Evolutionary conservation across 1,139 yeast species (phyloP).

Genomic region (Sugiyamaella japonica): DNA sequence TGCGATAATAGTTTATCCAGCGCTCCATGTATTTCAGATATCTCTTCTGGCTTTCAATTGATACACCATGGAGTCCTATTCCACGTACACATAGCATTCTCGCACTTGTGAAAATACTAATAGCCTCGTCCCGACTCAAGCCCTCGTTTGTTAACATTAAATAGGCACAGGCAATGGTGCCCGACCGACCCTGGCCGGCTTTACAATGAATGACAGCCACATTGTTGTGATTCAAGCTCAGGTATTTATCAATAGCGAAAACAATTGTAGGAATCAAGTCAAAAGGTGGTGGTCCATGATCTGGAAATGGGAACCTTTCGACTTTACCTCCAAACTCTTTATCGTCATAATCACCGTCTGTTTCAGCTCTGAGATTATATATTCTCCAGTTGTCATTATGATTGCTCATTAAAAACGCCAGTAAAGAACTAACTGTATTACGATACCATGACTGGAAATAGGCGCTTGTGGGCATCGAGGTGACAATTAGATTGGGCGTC

Average conservation of each 20-base stretch:
- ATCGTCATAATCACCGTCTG: slow-evolving; percentile 49
- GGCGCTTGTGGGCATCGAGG: slow-evolving; percentile 67
- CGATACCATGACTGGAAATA: slow-evolving; percentile 53
- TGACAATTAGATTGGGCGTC: slow-evolving; percentile 59
- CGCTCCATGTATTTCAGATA: slow-evolving; percentile 61
- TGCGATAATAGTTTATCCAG: slow-evolving; percentile 28
- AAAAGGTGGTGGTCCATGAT: slow-evolving; percentile 77
- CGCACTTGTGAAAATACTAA: slow-evolving; percentile 28
- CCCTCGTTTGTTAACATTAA: slow-evolving; percentile 50
- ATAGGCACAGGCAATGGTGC: slow-evolving; percentile 71
- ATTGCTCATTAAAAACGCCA: slow-evolving; percentile 48
- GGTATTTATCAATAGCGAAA: slow-evolving; percentile 48
- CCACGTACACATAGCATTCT: slow-evolving; percentile 32
- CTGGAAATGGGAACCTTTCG: slow-evolving; percentile 61
- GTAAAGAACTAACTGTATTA: slow-evolving; percentile 54
- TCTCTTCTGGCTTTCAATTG: slow-evolving; percentile 67
- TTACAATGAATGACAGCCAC: slow-evolving; percentile 83
- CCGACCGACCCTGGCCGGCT: slow-evolving; percentile 91
- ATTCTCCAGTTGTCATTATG: slow-evolving; percentile 67
- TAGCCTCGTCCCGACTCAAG: slow-evolving; percentile 52
- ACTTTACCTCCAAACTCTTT: slow-evolving; percentile 39
- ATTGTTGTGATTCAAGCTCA: slow-evolving; percentile 41
- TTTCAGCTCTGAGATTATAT: slow-evolving; percentile 70
- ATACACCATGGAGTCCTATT: slow-evolving; percentile 61
- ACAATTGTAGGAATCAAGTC: slow-evolving; percentile 48